phyloP scores from a whole-genome alignment of 2,329 filamentous ascomycete genomes.

The Hypomyces perniciosus region DNA sequence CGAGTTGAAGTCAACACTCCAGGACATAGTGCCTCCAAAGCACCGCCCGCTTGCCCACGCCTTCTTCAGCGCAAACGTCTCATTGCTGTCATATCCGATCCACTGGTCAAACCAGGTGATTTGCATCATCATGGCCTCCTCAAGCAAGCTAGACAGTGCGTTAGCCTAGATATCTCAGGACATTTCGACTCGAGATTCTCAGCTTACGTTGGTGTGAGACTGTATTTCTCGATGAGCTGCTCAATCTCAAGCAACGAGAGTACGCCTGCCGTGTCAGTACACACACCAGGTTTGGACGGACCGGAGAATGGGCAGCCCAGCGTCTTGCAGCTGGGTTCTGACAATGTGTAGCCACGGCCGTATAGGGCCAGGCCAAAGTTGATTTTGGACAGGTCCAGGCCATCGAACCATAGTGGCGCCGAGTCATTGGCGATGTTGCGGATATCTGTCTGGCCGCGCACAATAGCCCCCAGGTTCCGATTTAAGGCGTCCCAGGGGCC shows the following conservation, averaged over 20 bases:
- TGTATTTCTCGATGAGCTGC: constrained; percentile 17
- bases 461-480: constrained; percentile 21
- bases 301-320: constrained; percentile 21
- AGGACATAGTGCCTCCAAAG: constrained; percentile 15
- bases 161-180: constrained; percentile 10
- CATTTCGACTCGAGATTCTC: neutral
- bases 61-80: constrained; percentile 18
- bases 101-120: constrained; percentile 21
- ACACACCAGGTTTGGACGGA: constrained; percentile 22
- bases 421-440: constrained; percentile 34
- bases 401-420: constrained; percentile 35
- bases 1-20: constrained; percentile 14
- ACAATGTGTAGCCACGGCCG: constrained; percentile 37
- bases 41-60: constrained; percentile 12
- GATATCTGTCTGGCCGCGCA: constrained; percentile 37
- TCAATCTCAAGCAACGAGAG: constrained; percentile 28
- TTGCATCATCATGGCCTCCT: constrained; percentile 14
- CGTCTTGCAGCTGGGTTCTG: constrained; percentile 20
- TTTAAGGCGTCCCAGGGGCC: constrained; percentile 34
- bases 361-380: constrained; percentile 44
- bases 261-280: constrained; percentile 24
- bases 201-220: neutral
- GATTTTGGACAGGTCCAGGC: constrained; percentile 34
- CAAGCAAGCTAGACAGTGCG: constrained; percentile 12
- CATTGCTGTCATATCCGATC: constrained; percentile 21